Base-by-base conservation (phyloP, 1,284 basidiomycete species). In the Phellopilus nigrolimitatus region DNA sequence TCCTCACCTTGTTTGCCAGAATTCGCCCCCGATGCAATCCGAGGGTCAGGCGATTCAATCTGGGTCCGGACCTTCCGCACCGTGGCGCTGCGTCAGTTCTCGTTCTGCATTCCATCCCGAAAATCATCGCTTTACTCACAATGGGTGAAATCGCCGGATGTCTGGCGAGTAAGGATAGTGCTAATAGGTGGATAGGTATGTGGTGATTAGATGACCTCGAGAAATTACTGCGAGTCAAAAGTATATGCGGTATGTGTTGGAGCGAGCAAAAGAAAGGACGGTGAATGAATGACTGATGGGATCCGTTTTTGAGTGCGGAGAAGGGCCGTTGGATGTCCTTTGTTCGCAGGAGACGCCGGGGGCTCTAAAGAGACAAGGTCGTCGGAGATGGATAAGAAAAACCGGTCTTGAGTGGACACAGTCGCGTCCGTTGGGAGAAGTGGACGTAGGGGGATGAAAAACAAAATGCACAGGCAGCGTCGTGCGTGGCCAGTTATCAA, bases 251-350 rank as follows among this genome's bases (percentile, higher is more conserved):
- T 44, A 44, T 15, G 13, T 31, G 34, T 19, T 30, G 46, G 28
- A 28, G 28, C 44, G 22, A 52, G 43, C 38, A 55, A 47, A 47
- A 44, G 34, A 51, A 50, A 40, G 7, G 40, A 52, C 44, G 39
- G 28, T 12, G 19, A 39, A 37, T 10, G 34, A 56, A 56, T 37
- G 54, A 56, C 28, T 48, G 37, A 46, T 38, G 25, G 33, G 30
- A 45, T 24, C 9, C 17, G 21, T 27, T 47, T 47, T 51, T 47
- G 46, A 52, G 51, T 53, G 53, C 53, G 39, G 31, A 10, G 27
- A 27, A 15, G 17, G 49, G 43, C 54, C 50, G 54, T 56, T 56
- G 49, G 50, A 17, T 15, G 49, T 39, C 50, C 37, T 44, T 42
- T 49, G 45, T 6, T 55, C 49, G 53, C 53, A 47, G 45, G 24